Percentiles rank a stretch among this genome's conserved stretches.
Evolutionary conservation across 495 filamentous ascomycete genomes (phyloP).

Genomic region (Amphirosellinia nigrospora): DNA sequence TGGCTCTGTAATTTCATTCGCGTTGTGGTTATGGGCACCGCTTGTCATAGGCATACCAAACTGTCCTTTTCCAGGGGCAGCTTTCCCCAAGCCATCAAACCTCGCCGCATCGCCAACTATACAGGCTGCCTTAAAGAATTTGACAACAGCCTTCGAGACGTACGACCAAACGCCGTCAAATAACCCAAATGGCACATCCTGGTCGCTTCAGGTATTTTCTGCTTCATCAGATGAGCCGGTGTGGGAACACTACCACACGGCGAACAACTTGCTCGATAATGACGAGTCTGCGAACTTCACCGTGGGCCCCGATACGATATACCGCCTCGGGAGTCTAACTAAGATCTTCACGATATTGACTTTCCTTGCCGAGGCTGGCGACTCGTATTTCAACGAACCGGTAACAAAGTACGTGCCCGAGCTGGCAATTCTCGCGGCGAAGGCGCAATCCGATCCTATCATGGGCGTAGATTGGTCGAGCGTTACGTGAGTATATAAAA

Average conservation of each 20-base stretch:
- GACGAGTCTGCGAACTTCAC: constrained; percentile 43
- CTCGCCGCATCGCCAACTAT: constrained; percentile 44
- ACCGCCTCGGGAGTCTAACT: constrained; percentile 57
- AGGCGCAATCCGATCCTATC: constrained; percentile 44
- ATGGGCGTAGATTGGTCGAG: constrained; percentile 58
- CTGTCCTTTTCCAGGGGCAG: constrained; percentile 58
- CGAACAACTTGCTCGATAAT: constrained; percentile 41
- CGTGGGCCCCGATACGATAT: constrained; percentile 55
- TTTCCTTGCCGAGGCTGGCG: constrained; percentile 52
- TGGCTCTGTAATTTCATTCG: background rate
- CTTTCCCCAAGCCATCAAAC: constrained; percentile 51
- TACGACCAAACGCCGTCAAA: constrained; percentile 42
- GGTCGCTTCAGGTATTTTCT: constrained; percentile 60
- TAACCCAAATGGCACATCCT: constrained; percentile 54
- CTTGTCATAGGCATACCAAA: constrained; percentile 35
- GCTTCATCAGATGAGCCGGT: constrained; percentile 45
- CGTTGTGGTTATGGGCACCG: constrained; percentile 1
- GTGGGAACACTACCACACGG: constrained; percentile 57
- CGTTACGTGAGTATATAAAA: constrained; percentile 45
- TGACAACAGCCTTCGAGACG: constrained; percentile 43
- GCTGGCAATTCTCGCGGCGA: constrained; percentile 45
- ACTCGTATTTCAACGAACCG: constrained; percentile 48
- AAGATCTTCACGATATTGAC: constrained; percentile 57
- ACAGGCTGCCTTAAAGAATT: constrained; percentile 43
- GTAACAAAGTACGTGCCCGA: constrained; percentile 64